Conservation (phyloP, 169 alveolate species). For the Theileria annulata region DNA sequence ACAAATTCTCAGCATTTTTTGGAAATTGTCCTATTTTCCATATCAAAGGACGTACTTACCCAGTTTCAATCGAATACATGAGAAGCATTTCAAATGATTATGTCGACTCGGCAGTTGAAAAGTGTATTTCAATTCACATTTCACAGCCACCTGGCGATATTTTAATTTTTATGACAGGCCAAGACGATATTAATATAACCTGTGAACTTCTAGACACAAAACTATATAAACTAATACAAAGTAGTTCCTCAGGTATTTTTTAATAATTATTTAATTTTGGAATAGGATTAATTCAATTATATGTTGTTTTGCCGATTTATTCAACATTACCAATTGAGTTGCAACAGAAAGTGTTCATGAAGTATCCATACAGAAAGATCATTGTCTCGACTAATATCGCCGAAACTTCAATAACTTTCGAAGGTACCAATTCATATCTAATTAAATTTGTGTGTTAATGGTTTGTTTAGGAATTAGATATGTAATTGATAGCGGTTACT, state of each 20-base stretch:
- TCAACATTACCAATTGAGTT: slow-evolving; percentile 97
- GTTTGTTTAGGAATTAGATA: slow-evolving; percentile 80
- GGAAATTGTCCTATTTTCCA: slow-evolving; percentile 97
- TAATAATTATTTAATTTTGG: slow-evolving; percentile 1
- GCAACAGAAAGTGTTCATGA: slow-evolving; percentile 82
- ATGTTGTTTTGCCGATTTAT: slow-evolving; percentile 96
- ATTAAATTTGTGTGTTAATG: not conserved
- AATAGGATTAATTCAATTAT: slow-evolving; percentile 70
- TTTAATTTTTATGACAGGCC: slow-evolving; percentile 99
- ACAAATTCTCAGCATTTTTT: slow-evolving; percentile 95
- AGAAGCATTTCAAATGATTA: slow-evolving; percentile 94
- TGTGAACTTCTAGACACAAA: slow-evolving; percentile 93
- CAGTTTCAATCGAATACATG: slow-evolving; percentile 93
- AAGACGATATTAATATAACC: slow-evolving; percentile 99
- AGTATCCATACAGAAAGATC: slow-evolving; percentile 83
- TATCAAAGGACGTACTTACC: slow-evolving; percentile 99
- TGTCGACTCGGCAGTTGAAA: slow-evolving; percentile 98
- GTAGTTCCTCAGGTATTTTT: slow-evolving; percentile 17
- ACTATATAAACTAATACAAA: slow-evolving; percentile 69
- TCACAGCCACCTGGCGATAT: slow-evolving; percentile 91
- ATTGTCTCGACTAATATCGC: slow-evolving; percentile 99
- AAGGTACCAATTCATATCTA: slow-evolving; percentile 77
- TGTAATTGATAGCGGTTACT: slow-evolving; percentile 98
- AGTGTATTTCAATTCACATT: slow-evolving; percentile 95
- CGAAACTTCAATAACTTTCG: slow-evolving; percentile 99